Evolutionary conservation across 371 early-diverging fungal genomes (phyloP), one percentile per base, ranked within the genome.

Genomic region (Furculomyces boomerangus): DNA sequence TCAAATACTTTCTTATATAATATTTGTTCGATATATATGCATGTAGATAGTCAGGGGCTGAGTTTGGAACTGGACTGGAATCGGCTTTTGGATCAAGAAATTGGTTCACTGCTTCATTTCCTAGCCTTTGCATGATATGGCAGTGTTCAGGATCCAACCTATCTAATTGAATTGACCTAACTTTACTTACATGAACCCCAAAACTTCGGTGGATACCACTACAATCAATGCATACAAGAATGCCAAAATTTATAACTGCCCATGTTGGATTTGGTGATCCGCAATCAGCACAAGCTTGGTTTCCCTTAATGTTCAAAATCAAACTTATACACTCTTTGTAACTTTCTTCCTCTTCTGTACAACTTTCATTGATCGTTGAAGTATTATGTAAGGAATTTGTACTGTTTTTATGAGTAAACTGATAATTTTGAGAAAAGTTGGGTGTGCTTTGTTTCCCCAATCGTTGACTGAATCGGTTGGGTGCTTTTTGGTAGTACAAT

Each of bases 141-240:
- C 56, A 49, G 20, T 59, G 53, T 60, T 89, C 86, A 1, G 81
- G 71, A 54, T 88, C 89, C 92, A 90, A 92, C 53, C 84, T 81
- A 67, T 94, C 95, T 41, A 94, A 67, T 20, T 74, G 74, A 32
- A 92, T 65, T 0, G 90, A 89, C 54, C 86, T 73, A 28, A 92
- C 87, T 68, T 89, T 88, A 59, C 84, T 83, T 20, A 90, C 77
- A 61, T 91, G 90, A 2, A 88, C 86, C 10, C 99, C 99, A 14
- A 95, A 70, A 32, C 93, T 88, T 57, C 99, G 82, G 68, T 99
- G 98, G 30, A 88, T 80, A 24, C 97, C 94, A 22, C 95, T 92
- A 66, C 99, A 99, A 51, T 90, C 90, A 29, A 97, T 89, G 65
- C 99, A 98, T 39, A 99, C 67, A 43, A 95, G 75, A 3, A 84